These are phyloP conservation scores for Rostrohypoxylon terebratum DNA, from an alignment of 495 filamentous ascomycete species.

Conservation along the genomic window DNA sequence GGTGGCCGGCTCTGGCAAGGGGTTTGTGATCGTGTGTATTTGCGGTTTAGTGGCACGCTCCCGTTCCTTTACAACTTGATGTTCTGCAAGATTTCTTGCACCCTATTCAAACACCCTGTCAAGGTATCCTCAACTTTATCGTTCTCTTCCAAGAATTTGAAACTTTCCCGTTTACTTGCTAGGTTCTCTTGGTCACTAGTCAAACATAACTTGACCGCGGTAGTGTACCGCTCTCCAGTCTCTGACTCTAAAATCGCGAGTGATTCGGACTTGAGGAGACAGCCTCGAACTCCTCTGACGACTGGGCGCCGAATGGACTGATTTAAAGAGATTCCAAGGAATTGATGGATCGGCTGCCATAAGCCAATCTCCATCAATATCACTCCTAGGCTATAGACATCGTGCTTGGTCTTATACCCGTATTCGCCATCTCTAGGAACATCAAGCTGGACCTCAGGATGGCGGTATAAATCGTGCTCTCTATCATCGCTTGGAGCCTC, in stretches of 20 bases:
- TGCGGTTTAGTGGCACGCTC: not conserved
- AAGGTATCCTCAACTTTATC: not conserved
- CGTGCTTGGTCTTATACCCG: conserved; percentile 12
- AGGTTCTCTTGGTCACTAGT: not conserved
- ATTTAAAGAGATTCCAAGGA: conserved; percentile 3
- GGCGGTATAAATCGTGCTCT: conserved; percentile 14
- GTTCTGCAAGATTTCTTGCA: not conserved
- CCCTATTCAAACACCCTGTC: not conserved
- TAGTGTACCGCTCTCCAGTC: not conserved
- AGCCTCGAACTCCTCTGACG: not conserved
- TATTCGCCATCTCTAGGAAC: conserved; percentile 20
- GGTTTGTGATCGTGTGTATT: not conserved
- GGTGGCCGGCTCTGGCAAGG: not conserved
- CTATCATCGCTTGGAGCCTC: not conserved
- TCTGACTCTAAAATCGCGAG: not conserved
- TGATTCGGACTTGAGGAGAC: not conserved
- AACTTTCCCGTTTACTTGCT: not conserved
- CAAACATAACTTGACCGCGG: not conserved
- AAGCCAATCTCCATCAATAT: conserved; percentile 9
- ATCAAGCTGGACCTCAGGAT: conserved; percentile 17
- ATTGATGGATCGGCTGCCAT: conserved; percentile 9
- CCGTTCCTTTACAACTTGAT: not conserved
- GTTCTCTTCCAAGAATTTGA: not conserved
- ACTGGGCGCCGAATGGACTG: not conserved
- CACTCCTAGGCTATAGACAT: conserved; percentile 14